phyloP scores from a whole-genome alignment of 73 alveolate genomes.

The Tetrahymena malaccensis region DNA sequence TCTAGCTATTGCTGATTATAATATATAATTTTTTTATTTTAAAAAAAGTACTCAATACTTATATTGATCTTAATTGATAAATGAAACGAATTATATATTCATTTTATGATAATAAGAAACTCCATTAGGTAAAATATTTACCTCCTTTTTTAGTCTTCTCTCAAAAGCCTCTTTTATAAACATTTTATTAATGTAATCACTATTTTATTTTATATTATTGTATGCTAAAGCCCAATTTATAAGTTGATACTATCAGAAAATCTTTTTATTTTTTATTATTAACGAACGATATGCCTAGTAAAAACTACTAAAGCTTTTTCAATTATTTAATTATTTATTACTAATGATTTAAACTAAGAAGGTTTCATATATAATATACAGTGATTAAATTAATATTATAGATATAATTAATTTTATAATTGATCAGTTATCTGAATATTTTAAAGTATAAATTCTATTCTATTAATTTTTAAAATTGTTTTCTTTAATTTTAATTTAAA shows the following conservation, averaged over 20 bases:
- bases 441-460: too few relatives aligned
- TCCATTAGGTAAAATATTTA: background rate
- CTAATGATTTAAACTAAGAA: background rate
- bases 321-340: too few relatives aligned
- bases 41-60: background rate
- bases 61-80: background rate
- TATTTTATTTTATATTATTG: background rate
- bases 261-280: too few relatives aligned
- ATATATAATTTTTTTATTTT: background rate
- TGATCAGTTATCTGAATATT: background rate
- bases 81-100: background rate
- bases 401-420: background rate
- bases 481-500: too few relatives aligned
- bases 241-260: too few relatives aligned
- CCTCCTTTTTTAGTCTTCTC: slow-evolving; percentile 5
- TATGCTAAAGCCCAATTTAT: too few relatives aligned
- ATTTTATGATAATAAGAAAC: background rate
- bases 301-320: background rate
- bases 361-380: background rate
- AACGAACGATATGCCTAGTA: background rate
- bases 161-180: slow-evolving; percentile 42
- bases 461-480: too few relatives aligned
- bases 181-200: background rate
- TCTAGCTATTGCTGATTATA: background rate
- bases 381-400: too few relatives aligned